Evolutionary conservation across 192 early-diverging fungal species (phyloP), one percentile per base, ranked within the genome.

Genomic region (Podila horticola): DNA sequence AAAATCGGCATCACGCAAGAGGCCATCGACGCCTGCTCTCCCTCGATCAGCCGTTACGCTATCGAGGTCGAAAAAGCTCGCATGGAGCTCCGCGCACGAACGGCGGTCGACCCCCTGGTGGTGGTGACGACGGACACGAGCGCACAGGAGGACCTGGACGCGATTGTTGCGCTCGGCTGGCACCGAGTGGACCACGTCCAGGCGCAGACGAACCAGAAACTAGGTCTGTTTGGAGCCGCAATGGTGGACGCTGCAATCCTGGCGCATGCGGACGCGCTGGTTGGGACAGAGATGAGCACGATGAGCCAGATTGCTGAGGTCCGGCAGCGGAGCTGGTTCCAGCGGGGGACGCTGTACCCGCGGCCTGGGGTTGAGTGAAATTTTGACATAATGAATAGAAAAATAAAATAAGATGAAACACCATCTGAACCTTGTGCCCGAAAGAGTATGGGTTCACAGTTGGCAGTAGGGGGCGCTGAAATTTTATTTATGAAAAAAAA

Each of bases 281-380:
- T 61, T 1, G 59, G 59, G 59, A 61, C 30, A 12, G 4, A 0
- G 22, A 5, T 61, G 59, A 61, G 59, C 12, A 61, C 59, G 17
- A 31, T 61, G 28, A 31, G 28, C 4, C 59, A 33, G 17, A 20
- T 61, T 17, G 59, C 28, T 3, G 15, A 31, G 59, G 1, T 30
- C 15, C 59, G 59, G 30, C 59, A 61, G 15, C 59, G 59, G 8
- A 55, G 52, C 52, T 55, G 52, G 52, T 55, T 22, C 24, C 52
- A 55, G 24, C 52, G 24, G 52, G 0, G 17, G 17, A 55, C 52
- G 6, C 24, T 55, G 3, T 55, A 22, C 24, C 52, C 52, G 24
- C 20, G 22, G 52, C 6, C 13, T 45, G 41, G 15, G 0, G 15
- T 12, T 11, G 15, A 45, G 0, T 45, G 15, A 45, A 17, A 0